Evolutionary conservation across 306 rosid species (phyloP), one percentile per base, ranked within the genome.

Genomic region (Delonix regia): DNA sequence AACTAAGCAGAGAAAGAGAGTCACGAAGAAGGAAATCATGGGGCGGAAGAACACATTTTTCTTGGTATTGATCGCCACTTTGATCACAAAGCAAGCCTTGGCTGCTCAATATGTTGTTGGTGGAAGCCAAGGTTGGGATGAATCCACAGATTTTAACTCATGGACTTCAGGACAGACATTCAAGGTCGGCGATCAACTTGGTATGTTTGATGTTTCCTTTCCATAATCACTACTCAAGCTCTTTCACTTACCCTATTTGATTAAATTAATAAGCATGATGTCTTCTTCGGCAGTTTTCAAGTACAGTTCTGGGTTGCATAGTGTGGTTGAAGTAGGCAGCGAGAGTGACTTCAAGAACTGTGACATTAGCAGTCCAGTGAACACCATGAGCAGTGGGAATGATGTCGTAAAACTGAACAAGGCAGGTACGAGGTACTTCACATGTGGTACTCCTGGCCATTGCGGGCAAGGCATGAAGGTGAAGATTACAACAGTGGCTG

Each of bases 111-210:
- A 84, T 79, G 77, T 27, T 49, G 99, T 94, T 82, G 99, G 99
- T 10, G 99, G 97, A 78, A 87, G 81, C 82, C 93, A 92, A 85
- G 99, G 99, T 9, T 94, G 99, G 99, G 91, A 89, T 61, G 74
- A 73, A 76, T 89, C 99, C 78, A 88, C 88, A 30, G 91, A 94
- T 64, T 87, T 90, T 15, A 80, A 88, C 22, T 74, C 99, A 7
- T 92, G 97, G 99, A 15, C 62, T 74, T 87, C 94, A 48, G 84
- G 82, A 41, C 84, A 91, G 72, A 90, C 87, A 78, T 94, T 94
- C 81, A 92, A 87, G 68, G 94, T 88, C 53, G 94, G 95, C 44
- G 99, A 94, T 80, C 85, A 89, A 88, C 97, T 94, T 47, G 97
- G 99, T 94, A 89, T 7, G 88, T 80, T 4, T 49, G 10, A 48